These are phyloP conservation scores for Trifolium subterraneum DNA, from an alignment of 306 rosid genomes.

Conservation along the genomic window DNA sequence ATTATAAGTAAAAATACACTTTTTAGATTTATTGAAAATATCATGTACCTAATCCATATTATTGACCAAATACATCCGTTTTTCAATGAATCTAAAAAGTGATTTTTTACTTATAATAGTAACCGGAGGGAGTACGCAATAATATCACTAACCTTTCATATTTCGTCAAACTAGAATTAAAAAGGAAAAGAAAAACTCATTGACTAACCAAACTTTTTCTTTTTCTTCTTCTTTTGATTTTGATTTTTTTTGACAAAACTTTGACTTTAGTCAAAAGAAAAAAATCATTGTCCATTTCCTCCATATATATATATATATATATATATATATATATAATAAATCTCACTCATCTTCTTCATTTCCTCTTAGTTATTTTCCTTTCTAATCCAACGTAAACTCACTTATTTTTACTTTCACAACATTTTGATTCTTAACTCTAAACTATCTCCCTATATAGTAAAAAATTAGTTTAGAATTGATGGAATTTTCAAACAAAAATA, in stretches of 20 bases:
- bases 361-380: background rate
- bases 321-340: slow-evolving; percentile 15
- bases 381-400: background rate
- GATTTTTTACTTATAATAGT: too few relatives aligned
- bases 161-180: background rate
- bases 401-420: background rate
- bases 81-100: too few relatives aligned
- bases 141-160: background rate
- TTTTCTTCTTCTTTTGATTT: too few relatives aligned
- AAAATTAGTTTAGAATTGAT: slow-evolving; percentile 72
- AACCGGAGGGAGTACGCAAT: too few relatives aligned
- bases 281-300: too few relatives aligned
- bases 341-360: background rate
- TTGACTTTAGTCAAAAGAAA: background rate
- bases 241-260: too few relatives aligned
- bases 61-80: too few relatives aligned
- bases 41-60: too few relatives aligned
- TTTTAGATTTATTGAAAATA: too few relatives aligned
- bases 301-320: too few relatives aligned
- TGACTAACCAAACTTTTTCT: background rate
- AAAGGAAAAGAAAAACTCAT: background rate
- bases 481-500: slow-evolving; percentile 66
- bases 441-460: background rate
- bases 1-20: too few relatives aligned
- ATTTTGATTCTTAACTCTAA: background rate